These are phyloP conservation scores for Quercus ilex DNA, from an alignment of 306 rosid species.

Conservation along the genomic window DNA sequence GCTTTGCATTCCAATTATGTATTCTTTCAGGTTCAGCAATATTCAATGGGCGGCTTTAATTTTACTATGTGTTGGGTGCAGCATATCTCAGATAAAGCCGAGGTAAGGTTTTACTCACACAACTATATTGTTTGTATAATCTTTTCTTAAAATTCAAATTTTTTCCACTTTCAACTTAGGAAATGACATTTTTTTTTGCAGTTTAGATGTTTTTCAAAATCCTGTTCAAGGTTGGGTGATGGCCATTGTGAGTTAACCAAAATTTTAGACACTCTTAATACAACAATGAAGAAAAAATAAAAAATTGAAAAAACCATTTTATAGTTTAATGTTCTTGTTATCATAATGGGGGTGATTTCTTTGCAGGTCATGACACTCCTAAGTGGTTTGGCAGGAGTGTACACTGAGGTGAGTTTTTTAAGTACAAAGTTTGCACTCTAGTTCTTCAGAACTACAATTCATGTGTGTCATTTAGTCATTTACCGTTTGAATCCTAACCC, in stretches of 20 bases:
- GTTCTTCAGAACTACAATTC: conserved; percentile 10
- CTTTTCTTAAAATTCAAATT: conserved; percentile 4
- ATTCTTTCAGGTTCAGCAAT: conserved; percentile 76
- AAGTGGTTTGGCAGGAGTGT: conserved; percentile 97
- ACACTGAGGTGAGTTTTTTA: conserved; percentile 74
- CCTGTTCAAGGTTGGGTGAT: conserved; percentile 94
- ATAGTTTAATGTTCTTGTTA: conserved; percentile 15
- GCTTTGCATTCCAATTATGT: conserved; percentile 18
- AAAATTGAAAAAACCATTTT: not conserved
- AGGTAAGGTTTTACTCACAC: conserved; percentile 47
- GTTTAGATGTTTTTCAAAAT: conserved; percentile 88
- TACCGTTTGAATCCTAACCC: not conserved
- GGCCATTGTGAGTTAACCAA: conserved; percentile 81
- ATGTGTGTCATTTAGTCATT: not conserved
- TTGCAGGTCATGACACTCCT: conserved; percentile 88
- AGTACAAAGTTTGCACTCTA: not conserved
- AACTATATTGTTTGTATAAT: not conserved
- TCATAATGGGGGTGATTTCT: conserved; percentile 20
- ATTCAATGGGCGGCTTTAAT: conserved; percentile 98
- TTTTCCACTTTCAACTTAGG: conserved; percentile 5
- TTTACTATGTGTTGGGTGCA: conserved; percentile 85
- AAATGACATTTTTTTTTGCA: conserved; percentile 31
- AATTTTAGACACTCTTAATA: conserved; percentile 4
- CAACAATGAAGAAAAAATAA: not conserved
- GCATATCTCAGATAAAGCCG: conserved; percentile 82